These are phyloP conservation scores for Phytophthora europaea DNA, from an alignment of 352 stramenopile genomes.

Conservation along the genomic window DNA sequence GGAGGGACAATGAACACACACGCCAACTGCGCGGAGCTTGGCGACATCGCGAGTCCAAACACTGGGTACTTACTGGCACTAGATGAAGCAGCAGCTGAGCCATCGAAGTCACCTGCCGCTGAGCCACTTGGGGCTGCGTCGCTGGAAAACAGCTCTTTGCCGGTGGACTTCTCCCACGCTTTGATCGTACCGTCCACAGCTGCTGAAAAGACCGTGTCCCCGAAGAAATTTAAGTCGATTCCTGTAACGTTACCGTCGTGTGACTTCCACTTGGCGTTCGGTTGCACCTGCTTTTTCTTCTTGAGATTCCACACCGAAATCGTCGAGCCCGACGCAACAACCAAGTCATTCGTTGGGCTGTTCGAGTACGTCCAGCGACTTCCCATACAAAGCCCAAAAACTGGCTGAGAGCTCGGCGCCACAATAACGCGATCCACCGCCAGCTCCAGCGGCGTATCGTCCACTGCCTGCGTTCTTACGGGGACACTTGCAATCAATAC, in stretches of 20 bases:
- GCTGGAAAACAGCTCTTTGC: constrained; percentile 35
- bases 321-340: constrained; percentile 69
- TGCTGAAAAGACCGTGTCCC: constrained; percentile 68
- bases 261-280: constrained; percentile 61
- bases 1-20: constrained; percentile 80
- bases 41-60: constrained; percentile 77
- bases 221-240: constrained; percentile 70
- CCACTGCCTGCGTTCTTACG: constrained; percentile 29
- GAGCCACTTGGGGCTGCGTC: constrained; percentile 16
- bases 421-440: constrained; percentile 59
- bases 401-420: constrained; percentile 67
- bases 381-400: constrained; percentile 66
- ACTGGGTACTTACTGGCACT: constrained; percentile 69
- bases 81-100: constrained; percentile 3
- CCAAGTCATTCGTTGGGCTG: constrained; percentile 61
- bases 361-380: constrained; percentile 62
- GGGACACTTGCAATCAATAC: constrained; percentile 62
- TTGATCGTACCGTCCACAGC: constrained; percentile 74
- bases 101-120: constrained; percentile 6
- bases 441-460: constrained; percentile 26
- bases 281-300: constrained; percentile 50
- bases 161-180: constrained; percentile 64
- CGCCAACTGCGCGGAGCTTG: constrained; percentile 74
- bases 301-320: constrained; percentile 82
- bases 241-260: constrained; percentile 79